Conservation (phyloP, 2,329 filamentous ascomycete species). For the Neofusicoccum parvum region DNA sequence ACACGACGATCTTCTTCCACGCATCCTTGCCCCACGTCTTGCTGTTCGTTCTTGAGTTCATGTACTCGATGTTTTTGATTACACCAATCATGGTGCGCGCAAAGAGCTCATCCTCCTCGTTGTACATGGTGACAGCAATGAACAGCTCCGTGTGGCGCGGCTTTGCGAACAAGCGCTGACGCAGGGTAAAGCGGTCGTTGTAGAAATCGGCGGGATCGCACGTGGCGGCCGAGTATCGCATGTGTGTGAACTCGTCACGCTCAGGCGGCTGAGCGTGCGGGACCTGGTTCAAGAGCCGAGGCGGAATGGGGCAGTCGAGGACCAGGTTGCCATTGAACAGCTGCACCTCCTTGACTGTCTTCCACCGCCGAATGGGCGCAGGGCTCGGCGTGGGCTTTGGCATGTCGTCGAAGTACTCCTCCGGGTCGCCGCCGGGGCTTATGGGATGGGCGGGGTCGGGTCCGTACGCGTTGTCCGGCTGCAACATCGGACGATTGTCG, state of each 20-base stretch:
- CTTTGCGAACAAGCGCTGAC: constrained; percentile 90
- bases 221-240: constrained; percentile 92
- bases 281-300: constrained; percentile 81
- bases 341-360: constrained; percentile 98
- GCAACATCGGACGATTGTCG: constrained; percentile 75
- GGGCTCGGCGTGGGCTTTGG: constrained; percentile 55
- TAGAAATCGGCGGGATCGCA: constrained; percentile 91
- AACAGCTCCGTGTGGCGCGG: constrained; percentile 91
- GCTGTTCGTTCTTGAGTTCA: constrained; percentile 90
- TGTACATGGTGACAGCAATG: constrained; percentile 98
- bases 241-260: constrained; percentile 83
- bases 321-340: constrained; percentile 96
- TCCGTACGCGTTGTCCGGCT: constrained; percentile 62
- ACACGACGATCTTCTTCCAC: constrained; percentile 99
- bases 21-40: constrained; percentile 98
- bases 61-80: constrained; percentile 98
- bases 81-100: constrained; percentile 95
- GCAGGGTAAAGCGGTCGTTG: constrained; percentile 84
- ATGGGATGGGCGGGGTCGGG: constrained; percentile 56
- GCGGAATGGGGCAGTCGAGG: constrained; percentile 92
- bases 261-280: constrained; percentile 78
- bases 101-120: constrained; percentile 95
- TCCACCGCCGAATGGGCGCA: constrained; percentile 80
- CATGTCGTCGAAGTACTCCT: constrained; percentile 39
- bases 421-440: constrained; percentile 33